These are phyloP conservation scores for Lepidopterella palustris DNA, from an alignment of 495 filamentous ascomycete genomes.

Conservation along the genomic window DNA sequence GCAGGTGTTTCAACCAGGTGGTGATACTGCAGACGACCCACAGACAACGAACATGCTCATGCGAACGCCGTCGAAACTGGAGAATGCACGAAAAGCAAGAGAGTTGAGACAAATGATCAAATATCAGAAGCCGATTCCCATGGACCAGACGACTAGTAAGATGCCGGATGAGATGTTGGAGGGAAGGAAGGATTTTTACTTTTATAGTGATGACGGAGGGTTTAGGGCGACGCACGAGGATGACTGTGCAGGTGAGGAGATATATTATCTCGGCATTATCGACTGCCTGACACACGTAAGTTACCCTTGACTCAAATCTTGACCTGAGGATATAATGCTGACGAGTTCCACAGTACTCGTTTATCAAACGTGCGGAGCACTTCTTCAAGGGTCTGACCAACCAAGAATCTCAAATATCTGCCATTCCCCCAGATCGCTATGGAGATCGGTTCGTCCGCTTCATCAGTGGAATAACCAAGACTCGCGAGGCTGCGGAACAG, in stretches of 20 bases:
- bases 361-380: conserved; percentile 81
- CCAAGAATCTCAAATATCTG: conserved; percentile 79
- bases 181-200: conserved; percentile 59
- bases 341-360: conserved; percentile 59
- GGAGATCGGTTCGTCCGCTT: conserved; percentile 93
- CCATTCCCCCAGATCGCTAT: conserved; percentile 85
- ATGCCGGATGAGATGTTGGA: conserved; percentile 85
- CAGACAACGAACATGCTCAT: conserved; percentile 58
- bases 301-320: conserved; percentile 29
- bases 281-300: conserved; percentile 93
- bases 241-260: conserved; percentile 75
- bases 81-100: conserved; percentile 84
- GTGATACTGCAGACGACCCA: conserved; percentile 48
- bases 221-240: conserved; percentile 91
- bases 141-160: conserved; percentile 72
- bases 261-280: conserved; percentile 97
- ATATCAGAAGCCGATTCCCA: conserved; percentile 80
- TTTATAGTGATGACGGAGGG: conserved; percentile 91
- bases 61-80: conserved; percentile 89
- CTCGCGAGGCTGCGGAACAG: conserved; percentile 65
- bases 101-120: conserved; percentile 90
- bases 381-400: conserved; percentile 87
- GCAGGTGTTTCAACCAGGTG: conserved; percentile 90
- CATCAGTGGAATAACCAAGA: conserved; percentile 84
- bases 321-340: conserved; percentile 9